Base-by-base conservation (phyloP, 805 yeast genomes). In the Alloascoidea africana region DNA sequence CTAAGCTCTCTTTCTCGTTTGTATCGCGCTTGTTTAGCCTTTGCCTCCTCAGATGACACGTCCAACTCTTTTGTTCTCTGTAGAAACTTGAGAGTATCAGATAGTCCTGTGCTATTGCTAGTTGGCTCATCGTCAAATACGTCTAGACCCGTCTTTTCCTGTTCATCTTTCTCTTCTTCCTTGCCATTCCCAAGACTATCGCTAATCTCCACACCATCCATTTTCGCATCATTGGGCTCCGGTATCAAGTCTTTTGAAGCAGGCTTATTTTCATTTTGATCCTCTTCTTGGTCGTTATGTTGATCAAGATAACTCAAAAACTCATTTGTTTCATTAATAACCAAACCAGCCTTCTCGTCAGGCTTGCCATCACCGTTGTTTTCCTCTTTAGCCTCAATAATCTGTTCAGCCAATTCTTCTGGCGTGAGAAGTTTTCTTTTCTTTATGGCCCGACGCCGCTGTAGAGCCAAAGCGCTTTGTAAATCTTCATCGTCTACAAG, bases 401-500 rank as follows among this genome's bases (percentile, higher is more conserved):
- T 37, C 13, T 57, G 2, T 51, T 56, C 52, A 52, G 48, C 48
- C 36, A 14, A 36, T 42, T 27, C 44, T 48, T 34, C 65, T 36
- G 18, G 47, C 34, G 44, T 46, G 32, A 14, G 39, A 19, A 39
- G 36, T 30, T 42, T 44, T 34, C 42, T 37, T 36, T 46, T 44
- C 42, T 49, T 50, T 36, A 59, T 65, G 32, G 52, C 54, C 14
- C 41, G 42, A 19, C 55, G 41, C 35, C 63, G 42, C 19, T 46
- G 51, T 23, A 39, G 16, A 4, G 52, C 49, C 34, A 65, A 42
- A 3, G 52, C 39, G 0, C 42, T 38, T 32, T 61, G 60, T 8
- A 66, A 50, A 32, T 60, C 60, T 13, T 52, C 59, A 18, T 53
- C 59, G 33, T 62, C 69, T 4, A 45, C 53, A 15, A 41, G 45